Percentiles rank a stretch among this genome's conserved stretches.
Conservation (phyloP, 164 flowering plant genomes). For the Chloranthus sessilifolius region DNA sequence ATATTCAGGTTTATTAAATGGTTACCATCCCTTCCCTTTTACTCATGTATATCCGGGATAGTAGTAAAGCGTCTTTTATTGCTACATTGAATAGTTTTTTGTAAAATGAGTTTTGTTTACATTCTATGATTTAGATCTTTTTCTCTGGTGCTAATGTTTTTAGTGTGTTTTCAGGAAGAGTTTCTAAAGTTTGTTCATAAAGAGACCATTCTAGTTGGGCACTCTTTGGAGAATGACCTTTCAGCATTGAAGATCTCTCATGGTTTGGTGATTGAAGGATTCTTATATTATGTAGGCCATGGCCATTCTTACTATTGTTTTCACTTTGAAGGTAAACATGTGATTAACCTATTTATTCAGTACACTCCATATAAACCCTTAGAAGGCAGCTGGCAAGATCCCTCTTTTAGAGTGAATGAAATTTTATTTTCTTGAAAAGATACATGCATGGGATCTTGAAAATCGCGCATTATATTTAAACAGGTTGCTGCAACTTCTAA, state of each 20-base stretch:
- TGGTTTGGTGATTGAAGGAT: conserved; percentile 74
- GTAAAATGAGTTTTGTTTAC: too few species aligned
- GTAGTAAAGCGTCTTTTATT: too few species aligned
- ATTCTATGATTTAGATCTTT: too few species aligned
- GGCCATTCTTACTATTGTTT: too few species aligned
- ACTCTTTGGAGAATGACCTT: conserved; percentile 96
- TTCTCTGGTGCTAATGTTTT: too few species aligned
- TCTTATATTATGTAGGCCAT: too few species aligned
- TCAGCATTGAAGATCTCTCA: conserved; percentile 79
- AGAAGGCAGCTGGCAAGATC: conserved; percentile 87
- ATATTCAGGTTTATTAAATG: conserved; percentile 61
- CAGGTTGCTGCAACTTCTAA: too few species aligned
- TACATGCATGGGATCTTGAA: too few species aligned
- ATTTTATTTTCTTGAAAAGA: too few species aligned
- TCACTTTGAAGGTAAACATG: conserved; percentile 70
- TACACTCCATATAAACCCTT: conserved; percentile 86
- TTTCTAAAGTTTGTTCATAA: conserved; percentile 77
- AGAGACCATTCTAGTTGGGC: conserved; percentile 92
- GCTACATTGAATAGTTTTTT: too few species aligned
- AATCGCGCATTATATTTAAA: too few species aligned
- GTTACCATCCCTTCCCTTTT: conserved; percentile 4
- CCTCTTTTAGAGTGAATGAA: conserved; percentile 61
- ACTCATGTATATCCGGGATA: neutral
- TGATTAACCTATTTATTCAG: conserved; percentile 81
- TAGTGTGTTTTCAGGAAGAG: conserved; percentile 50